Conservation (phyloP, 768 basidiomycete species). For the Myochromella boudieri region DNA sequence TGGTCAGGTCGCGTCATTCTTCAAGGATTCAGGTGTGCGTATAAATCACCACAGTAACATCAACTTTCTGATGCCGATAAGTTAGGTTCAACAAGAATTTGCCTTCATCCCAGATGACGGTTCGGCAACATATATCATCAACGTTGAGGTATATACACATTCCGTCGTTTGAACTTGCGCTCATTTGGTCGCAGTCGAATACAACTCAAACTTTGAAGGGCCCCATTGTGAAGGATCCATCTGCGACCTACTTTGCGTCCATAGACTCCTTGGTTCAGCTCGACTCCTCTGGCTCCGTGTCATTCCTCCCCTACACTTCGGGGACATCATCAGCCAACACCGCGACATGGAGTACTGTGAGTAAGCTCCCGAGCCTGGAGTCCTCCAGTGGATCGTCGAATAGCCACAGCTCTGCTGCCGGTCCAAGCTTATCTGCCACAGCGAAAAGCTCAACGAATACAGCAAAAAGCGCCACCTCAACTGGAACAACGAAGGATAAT, state of each 20-base stretch:
- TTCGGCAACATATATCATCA: slow-evolving; percentile 68
- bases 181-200: slow-evolving; percentile 45
- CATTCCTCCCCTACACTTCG: slow-evolving; percentile 57
- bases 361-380: slow-evolving; percentile 42
- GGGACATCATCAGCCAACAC: slow-evolving; percentile 42
- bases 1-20: slow-evolving; percentile 72
- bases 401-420: neutral
- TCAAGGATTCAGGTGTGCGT: slow-evolving; percentile 52
- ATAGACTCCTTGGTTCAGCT: slow-evolving; percentile 66
- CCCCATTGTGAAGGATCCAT: slow-evolving; percentile 58
- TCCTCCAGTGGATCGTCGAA: slow-evolving; percentile 2
- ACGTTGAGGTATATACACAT: slow-evolving; percentile 49
- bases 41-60: slow-evolving; percentile 10
- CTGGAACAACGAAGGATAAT: slow-evolving; percentile 10
- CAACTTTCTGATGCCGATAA: neutral
- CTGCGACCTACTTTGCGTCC: slow-evolving; percentile 64
- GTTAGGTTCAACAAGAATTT: slow-evolving; percentile 67
- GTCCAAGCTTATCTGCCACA: no score
- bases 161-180: neutral
- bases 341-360: slow-evolving; percentile 46
- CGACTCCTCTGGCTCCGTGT: slow-evolving; percentile 56
- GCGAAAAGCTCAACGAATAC: slow-evolving; percentile 12
- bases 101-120: slow-evolving; percentile 77
- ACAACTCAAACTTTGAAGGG: slow-evolving; percentile 60
- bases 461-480: slow-evolving; percentile 12